Evolutionary conservation across 805 yeast species (phyloP).

Genomic region (Metschnikowia noctiluminum): DNA sequence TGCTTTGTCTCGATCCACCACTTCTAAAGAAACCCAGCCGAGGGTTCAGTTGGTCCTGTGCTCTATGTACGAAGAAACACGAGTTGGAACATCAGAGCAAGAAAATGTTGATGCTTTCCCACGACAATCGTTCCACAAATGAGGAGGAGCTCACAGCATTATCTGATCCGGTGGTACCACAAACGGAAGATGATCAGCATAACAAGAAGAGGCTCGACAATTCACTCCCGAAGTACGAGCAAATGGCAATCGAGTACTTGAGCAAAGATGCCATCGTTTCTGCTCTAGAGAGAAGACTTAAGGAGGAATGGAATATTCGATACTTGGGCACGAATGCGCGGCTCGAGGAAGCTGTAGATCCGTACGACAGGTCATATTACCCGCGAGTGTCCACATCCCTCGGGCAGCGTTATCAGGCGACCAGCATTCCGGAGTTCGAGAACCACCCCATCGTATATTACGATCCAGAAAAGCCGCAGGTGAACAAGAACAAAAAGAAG

Average conservation of each 20-base stretch:
- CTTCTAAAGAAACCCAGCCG: slow-evolving; percentile 72
- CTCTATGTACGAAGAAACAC: slow-evolving; percentile 61
- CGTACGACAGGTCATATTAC: slow-evolving; percentile 68
- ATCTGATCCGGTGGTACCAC: background rate
- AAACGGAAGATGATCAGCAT: background rate
- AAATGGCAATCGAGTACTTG: slow-evolving; percentile 52
- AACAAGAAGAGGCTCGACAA: slow-evolving; percentile 10
- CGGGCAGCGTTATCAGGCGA: slow-evolving; percentile 71
- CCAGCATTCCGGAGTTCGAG: slow-evolving; percentile 61
- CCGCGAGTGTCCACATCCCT: slow-evolving; percentile 77
- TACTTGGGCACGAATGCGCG: slow-evolving; percentile 74
- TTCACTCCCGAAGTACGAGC: slow-evolving; percentile 51
- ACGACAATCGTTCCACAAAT: slow-evolving; percentile 40
- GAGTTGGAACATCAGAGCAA: slow-evolving; percentile 43
- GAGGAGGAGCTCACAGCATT: slow-evolving; percentile 28
- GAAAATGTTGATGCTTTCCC: slow-evolving; percentile 38
- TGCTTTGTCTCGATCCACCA: slow-evolving; percentile 86
- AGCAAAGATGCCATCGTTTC: slow-evolving; percentile 41
- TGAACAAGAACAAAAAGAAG: slow-evolving; percentile 11
- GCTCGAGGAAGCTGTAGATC: slow-evolving; percentile 72
- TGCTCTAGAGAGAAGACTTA: slow-evolving; percentile 45
- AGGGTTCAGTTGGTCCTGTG: slow-evolving; percentile 91
- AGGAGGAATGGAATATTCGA: slow-evolving; percentile 80
- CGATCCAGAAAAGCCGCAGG: slow-evolving; percentile 34
- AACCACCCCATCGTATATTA: slow-evolving; percentile 62